Evolutionary conservation across 108 stramenopile genomes (phyloP), one percentile per base, ranked within the genome.

Genomic region (Mediolabrus comicus): DNA sequence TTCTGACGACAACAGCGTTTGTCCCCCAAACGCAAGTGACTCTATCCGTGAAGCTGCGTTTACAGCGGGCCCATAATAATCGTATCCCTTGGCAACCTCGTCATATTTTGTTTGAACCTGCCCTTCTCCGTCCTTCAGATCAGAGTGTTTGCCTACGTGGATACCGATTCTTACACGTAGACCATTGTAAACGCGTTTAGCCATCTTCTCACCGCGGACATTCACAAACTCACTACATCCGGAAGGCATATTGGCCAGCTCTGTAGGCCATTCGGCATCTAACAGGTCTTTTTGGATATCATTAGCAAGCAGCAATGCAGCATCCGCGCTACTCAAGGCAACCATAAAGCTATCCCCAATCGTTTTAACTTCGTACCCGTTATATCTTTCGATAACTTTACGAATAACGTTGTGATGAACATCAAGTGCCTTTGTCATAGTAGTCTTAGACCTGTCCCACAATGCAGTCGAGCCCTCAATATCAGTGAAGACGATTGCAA

Each of bases 311-410:
- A 27, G 28, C 7, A 73, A 52, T n/a, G 72, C 72, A 19, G 27
- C 46, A 39, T 65, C 54, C 9, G 72, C 63, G 43, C 64, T 43
- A 10, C 29, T 31, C 10, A 55, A 11, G 1, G 72, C 72, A 35
- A 73, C 46, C 63, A 73, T 65, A 54, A 73, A 73, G 3, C 64
- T 17, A 24, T 73, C 72, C 16, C 72, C 72, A 29, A 65, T 53
- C 3, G 72, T 73, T 25, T 73, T 65, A 16, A 73, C 64, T 57
- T 73, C 72, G 27, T 73, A 73, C 5, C 30, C 72, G 4, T 58
- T 7, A 46, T 73, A 36, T 10, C 51, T 24, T 8, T 65, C 35
- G 29, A 65, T 65, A 1, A 54, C 12, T 41, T 56, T 34, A 29
- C 72, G 72, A 6, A 73, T 65, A n/a, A 65, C 56, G 22, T 73